Conservation (phyloP, 2,329 filamentous ascomycete species). For the Pseudogymnoascus sp. region DNA sequence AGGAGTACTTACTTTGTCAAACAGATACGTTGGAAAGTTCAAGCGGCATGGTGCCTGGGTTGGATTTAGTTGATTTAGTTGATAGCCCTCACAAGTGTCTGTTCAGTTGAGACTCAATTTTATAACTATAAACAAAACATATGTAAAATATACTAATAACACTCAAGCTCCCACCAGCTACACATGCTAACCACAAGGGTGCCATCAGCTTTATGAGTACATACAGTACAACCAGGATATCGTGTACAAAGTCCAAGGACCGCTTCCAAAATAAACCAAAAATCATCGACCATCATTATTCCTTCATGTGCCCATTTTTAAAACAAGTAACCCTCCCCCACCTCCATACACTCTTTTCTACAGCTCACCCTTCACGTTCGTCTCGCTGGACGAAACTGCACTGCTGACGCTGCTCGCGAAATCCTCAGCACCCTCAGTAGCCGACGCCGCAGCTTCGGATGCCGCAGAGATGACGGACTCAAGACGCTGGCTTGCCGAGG, state of each 20-base stretch:
- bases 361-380: conserved; percentile 34
- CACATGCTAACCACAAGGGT: not conserved
- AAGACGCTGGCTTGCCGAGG: conserved; percentile 53
- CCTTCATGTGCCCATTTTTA: conserved; percentile 4
- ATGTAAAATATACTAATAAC: not conserved
- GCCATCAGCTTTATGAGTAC: not conserved
- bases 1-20: not conserved
- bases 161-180: conserved; percentile 4
- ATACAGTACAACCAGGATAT: conserved; percentile 8
- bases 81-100: not conserved
- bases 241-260: conserved; percentile 9
- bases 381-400: conserved; percentile 34
- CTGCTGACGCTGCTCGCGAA: conserved; percentile 39
- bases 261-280: conserved; percentile 9
- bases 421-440: conserved; percentile 39
- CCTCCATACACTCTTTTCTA: not conserved
- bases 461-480: conserved; percentile 48
- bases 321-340: not conserved
- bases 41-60: not conserved
- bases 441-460: conserved; percentile 46
- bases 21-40: too few species aligned
- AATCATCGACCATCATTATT: conserved; percentile 7
- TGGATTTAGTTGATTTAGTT: not conserved
- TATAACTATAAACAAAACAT: conserved; percentile 8
- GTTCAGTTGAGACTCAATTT: not conserved